Evolutionary conservation across 306 rosid genomes (phyloP), one percentile per base, ranked within the genome.

Genomic region (Trichosanthes cucumerina): DNA sequence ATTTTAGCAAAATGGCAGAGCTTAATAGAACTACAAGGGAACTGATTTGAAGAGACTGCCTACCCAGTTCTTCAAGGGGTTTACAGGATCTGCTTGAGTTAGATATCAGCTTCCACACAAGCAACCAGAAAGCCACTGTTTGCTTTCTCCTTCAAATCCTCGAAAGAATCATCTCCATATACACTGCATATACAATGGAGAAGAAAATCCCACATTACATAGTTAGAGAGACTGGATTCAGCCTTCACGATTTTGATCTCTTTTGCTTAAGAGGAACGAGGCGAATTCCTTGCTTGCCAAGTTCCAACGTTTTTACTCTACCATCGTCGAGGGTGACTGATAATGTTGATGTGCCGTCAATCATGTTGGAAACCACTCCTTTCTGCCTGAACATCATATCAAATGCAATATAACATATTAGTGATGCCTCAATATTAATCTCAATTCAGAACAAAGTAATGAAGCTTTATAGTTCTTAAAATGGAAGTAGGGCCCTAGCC

Each of bases 271-370:
- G 93, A 49, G 93, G 89, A 80, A 92, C 91, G 39, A 94, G 91
- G 23, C 96, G 96, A 62, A 87, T 86, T n/a, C 96, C 98, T 87
- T 90, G 96, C 79, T 91, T 89, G 59, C 90, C 89, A 64, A 96
- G 97, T 75, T 96, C 97, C 80, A 90, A 68, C 57, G 79, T 79
- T 82, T 86, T 88, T 78, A 88, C 86, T 72, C 84, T 85, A 74
- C 93, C 92, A 7, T 96, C 97, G 39, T 92, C 99, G 10, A 90
- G 81, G 76, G 91, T 88, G 58, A 92, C 97, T n/a, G 91, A 77
- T 64, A 92, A 62, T 38, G 86, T 84, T 5, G 97, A 81, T 8
- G 96, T 78, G 70, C 97, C 98, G 64, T 91, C 97, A 21, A 86
- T 82, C 59, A 85, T 69, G 39, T 90, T 85, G 4, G 93, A 85